These are phyloP conservation scores for Afroboletus lepidellus DNA, from an alignment of 1,284 basidiomycete genomes.

Conservation along the genomic window DNA sequence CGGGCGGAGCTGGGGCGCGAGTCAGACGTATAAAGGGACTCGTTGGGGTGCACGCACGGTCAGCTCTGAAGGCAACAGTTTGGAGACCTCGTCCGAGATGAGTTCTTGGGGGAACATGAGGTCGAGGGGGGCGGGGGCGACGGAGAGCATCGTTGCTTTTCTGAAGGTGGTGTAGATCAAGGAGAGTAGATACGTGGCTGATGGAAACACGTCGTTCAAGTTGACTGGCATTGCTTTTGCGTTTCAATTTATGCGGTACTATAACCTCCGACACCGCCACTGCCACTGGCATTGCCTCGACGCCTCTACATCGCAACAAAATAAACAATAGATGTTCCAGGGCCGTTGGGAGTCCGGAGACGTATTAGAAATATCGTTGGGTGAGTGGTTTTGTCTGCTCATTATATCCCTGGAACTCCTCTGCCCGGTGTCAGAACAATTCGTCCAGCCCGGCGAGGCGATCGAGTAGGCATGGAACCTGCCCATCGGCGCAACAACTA, in stretches of 20 bases:
- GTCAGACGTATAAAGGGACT: neutral
- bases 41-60: conserved; percentile 21
- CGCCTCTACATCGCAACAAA: too few species aligned
- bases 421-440: too few species aligned
- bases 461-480: too few species aligned
- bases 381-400: too few species aligned
- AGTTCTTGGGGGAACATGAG: conserved; percentile 71
- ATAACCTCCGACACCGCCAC: neutral
- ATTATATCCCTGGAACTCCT: too few species aligned
- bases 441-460: too few species aligned
- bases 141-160: conserved; percentile 11
- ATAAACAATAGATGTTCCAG: too few species aligned
- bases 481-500: too few species aligned
- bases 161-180: neutral
- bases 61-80: conserved; percentile 53
- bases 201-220: neutral
- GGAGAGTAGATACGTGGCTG: conserved; percentile 1
- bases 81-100: conserved; percentile 61
- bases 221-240: neutral
- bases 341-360: too few species aligned
- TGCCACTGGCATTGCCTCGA: conserved; percentile 18
- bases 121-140: conserved; percentile 53
- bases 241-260: neutral
- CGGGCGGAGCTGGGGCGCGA: conserved; percentile 71
- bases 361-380: too few species aligned